A percentile compares a stretch with the other conserved stretches of the same genome.
These are phyloP conservation scores for Lyophyllum decastes DNA, from an alignment of 768 basidiomycete genomes.

Conservation along the genomic window DNA sequence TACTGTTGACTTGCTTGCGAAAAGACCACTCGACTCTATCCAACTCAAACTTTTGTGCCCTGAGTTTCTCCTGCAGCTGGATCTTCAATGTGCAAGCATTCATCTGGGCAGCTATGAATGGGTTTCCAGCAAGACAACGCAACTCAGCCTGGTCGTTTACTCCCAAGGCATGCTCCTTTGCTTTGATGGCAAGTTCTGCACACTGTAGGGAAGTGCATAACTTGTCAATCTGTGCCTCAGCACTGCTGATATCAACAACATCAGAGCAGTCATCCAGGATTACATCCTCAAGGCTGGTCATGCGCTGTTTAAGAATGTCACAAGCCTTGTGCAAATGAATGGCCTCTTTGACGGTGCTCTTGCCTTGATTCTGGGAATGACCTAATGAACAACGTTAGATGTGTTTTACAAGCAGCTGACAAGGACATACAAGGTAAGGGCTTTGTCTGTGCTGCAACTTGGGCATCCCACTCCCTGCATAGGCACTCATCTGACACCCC, in stretches of 20 bases:
- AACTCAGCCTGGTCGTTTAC: no score
- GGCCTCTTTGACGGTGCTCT: conserved; percentile 2
- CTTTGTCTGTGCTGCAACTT: background rate
- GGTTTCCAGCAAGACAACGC: background rate
- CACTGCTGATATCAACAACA: no score
- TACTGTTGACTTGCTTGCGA: conserved; percentile 20
- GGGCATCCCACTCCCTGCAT: background rate
- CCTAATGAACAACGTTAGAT: background rate
- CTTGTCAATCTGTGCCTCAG: no score
- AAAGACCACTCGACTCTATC: conserved; percentile 21
- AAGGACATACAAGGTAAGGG: background rate
- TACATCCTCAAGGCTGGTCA: background rate
- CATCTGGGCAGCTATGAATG: conserved; percentile 13
- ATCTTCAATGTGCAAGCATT: conserved; percentile 26
- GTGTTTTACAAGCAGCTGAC: no score
- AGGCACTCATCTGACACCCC: background rate
- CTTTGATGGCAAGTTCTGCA: no score
- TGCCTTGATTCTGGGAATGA: conserved; percentile 10
- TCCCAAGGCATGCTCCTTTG: no score
- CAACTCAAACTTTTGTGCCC: conserved; percentile 28
- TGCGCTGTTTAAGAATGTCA: conserved; percentile 7
- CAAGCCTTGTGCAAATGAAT: conserved; percentile 1
- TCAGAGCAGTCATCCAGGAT: no score
- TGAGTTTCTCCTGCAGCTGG: conserved; percentile 18
- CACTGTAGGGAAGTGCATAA: no score